Conservation (phyloP, 1,284 basidiomycete genomes). For the Ceratobasidium sp. region DNA sequence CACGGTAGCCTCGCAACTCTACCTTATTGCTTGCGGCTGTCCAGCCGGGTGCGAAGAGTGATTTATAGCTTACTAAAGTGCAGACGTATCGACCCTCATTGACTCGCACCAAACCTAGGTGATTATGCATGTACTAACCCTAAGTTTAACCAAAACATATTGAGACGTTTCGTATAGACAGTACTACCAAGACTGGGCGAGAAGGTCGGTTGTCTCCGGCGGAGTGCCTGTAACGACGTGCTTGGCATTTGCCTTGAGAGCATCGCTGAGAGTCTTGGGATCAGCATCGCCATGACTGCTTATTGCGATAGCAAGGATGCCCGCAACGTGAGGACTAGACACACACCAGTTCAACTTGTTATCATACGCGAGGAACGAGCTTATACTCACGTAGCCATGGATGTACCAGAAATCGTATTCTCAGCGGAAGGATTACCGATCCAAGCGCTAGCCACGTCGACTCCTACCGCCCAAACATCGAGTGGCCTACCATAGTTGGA, state of each 20-base stretch:
- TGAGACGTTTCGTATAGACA: no score
- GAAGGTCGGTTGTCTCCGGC: background rate
- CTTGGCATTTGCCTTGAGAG: background rate
- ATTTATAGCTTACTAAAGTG: no score
- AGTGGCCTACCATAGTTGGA: slow-evolving; percentile 67
- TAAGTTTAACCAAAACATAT: no score
- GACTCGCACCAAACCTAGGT: no score
- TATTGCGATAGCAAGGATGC: slow-evolving; percentile 13
- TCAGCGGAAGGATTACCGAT: slow-evolving; percentile 62
- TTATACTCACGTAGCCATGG: slow-evolving; percentile 59
- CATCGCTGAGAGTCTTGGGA: background rate
- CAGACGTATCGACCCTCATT: no score
- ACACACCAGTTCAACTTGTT: background rate
- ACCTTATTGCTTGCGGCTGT: no score
- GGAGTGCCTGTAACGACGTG: background rate
- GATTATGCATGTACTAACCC: no score
- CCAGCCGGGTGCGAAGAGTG: no score
- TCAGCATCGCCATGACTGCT: background rate
- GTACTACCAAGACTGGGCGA: background rate
- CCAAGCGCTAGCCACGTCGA: slow-evolving; percentile 84
- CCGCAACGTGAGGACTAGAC: slow-evolving; percentile 37
- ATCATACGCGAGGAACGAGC: no score
- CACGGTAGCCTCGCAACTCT: no score
- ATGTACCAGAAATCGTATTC: slow-evolving; percentile 76
- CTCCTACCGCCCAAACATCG: slow-evolving; percentile 51